Base-by-base conservation (phyloP, 78 protist genomes). In the Guillardia theta region DNA sequence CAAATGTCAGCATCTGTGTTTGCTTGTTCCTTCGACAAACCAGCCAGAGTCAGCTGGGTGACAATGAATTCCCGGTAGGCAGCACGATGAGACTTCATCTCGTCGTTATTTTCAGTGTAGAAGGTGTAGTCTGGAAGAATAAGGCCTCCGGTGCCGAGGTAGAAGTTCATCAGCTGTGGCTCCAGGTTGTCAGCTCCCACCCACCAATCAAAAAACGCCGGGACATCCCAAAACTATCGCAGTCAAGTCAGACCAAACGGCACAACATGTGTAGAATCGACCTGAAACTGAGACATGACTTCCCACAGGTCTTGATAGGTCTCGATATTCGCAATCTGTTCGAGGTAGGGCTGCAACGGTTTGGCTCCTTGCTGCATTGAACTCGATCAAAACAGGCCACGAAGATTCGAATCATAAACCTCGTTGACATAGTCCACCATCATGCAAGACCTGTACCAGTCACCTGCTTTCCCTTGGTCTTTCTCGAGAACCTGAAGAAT, bases 401-500 rank as follows among this genome's bases (percentile, higher is more conserved):
- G 48, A 12, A 76, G 43, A 4, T 37, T 24, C 21, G 80, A 30
- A 22, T 36, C 39, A 4, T 15, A 0, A 6, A 22, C n/a, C 48
- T 77, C 6, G 88, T 77, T 41, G 88, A 77, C 30, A 27, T 36
- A 4, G 88, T 36, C 88, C 30, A 77, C 48, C 48, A 41, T 41
- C 88, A 77, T 77, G 88, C 88, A 77, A 18, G 88, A 77, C 54
- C 12, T 27, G 48, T 77, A 77, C 83, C 83, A 70, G 83, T 70
- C 41, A 15, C 83, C 83, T 33, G 83, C 83, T 10, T 12, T 12
- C 8, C 83, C 83, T 15, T 4, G n/a, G 83, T 70, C 83, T 3
- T 70, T 4, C 83, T 70, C 83, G 21, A 70, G 88, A 0, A 77
- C 48, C 88, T 77, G 80, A 0, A 36, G 37, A 15, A 36, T 10